A percentile compares a stretch with the other conserved stretches of the same genome.
These are phyloP conservation scores for Pyrus hybrid DNA, from an alignment of 331 rosid species.

Conservation along the genomic window DNA sequence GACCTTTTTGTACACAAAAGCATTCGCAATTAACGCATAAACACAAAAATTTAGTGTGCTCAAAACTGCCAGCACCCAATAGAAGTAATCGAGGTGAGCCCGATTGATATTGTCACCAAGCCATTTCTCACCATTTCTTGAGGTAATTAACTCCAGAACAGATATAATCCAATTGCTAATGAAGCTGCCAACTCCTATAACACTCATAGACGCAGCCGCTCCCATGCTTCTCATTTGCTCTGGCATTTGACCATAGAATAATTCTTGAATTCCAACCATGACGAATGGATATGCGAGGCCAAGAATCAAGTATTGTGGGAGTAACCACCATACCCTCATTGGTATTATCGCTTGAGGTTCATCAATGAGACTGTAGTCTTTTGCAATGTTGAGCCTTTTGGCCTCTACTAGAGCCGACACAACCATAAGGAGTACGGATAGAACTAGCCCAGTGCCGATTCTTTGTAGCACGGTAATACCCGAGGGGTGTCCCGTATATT, in stretches of 20 bases:
- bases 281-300: conserved; percentile 43
- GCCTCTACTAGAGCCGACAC: conserved; percentile 43
- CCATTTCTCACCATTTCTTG: conserved; percentile 36
- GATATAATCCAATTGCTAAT: conserved; percentile 22
- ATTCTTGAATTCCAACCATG: conserved; percentile 46
- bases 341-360: conserved; percentile 32
- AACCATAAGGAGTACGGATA: conserved; percentile 36
- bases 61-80: conserved; percentile 45
- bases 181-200: conserved; percentile 44
- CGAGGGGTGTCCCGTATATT: conserved; percentile 18
- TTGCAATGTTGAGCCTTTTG: conserved; percentile 38
- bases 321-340: conserved; percentile 49
- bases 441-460: conserved; percentile 39
- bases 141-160: conserved; percentile 19
- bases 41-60: conserved; percentile 31
- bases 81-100: conserved; percentile 51
- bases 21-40: conserved; percentile 26
- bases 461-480: conserved; percentile 51
- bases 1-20: conserved; percentile 35
- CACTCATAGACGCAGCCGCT: conserved; percentile 44
- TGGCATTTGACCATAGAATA: conserved; percentile 57
- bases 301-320: conserved; percentile 38
- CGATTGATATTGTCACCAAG: conserved; percentile 36
- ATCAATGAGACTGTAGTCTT: conserved; percentile 29
- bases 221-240: conserved; percentile 43